Evolutionary conservation across 805 yeast genomes (phyloP).

Genomic region (Hanseniaspora guilliermondii): DNA sequence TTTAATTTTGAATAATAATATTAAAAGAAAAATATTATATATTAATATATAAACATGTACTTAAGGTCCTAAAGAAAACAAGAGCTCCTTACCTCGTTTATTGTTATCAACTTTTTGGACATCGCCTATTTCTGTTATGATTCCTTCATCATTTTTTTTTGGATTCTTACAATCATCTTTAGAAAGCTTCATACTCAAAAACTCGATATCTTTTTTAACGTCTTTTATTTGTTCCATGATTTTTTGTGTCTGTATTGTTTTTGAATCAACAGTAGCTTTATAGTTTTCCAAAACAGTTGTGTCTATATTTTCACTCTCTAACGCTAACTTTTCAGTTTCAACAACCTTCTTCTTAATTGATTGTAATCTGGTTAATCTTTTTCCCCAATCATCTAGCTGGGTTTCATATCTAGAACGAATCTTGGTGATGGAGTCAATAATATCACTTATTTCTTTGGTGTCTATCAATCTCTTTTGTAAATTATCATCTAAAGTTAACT

Average conservation of each 20-base stretch:
- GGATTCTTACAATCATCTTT: not conserved
- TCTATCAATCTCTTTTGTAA: not conserved
- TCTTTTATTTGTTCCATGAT: not conserved
- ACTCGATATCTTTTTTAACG: not conserved
- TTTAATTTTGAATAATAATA: not conserved
- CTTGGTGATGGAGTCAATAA: not conserved
- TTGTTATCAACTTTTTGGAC: not conserved
- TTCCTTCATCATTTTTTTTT: not conserved
- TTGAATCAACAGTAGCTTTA: not conserved
- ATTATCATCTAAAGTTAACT: slow-evolving; percentile 15
- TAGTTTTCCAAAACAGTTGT: not conserved
- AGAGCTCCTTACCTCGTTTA: not conserved
- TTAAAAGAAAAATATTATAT: not conserved
- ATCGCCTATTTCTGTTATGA: not conserved
- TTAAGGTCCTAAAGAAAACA: not conserved
- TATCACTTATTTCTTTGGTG: not conserved
- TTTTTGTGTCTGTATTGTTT: not conserved
- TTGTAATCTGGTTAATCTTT: not conserved
- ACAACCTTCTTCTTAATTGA: not conserved
- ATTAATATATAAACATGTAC: not conserved
- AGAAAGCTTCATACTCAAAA: not conserved
- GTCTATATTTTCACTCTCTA: not conserved
- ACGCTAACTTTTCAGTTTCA: not conserved
- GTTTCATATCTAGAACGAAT: not conserved
- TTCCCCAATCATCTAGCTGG: not conserved